A percentile compares a stretch with the other conserved stretches of the same genome.
Conservation (phyloP, 139 green algal genomes). For the Eudorina sp. region DNA sequence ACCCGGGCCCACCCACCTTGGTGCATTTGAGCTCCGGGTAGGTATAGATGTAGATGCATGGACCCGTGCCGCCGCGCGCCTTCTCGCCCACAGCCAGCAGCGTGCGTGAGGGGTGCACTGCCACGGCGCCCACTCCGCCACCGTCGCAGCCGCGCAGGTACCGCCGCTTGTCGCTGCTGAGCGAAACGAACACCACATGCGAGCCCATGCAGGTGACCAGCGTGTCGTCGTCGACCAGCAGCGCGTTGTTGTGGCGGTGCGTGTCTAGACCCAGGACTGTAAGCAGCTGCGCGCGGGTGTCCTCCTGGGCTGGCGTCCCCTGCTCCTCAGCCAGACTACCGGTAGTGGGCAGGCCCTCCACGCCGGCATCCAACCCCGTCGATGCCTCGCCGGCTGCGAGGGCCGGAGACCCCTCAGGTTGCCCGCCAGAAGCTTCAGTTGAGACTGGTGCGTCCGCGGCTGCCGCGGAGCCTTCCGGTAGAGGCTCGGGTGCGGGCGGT, state of each 20-base stretch:
- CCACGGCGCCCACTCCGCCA: conserved; percentile 76
- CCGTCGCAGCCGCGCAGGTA: conserved; percentile 70
- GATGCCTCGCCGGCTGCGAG: not conserved
- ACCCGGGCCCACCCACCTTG: conserved; percentile 24
- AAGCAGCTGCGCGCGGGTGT: conserved; percentile 20
- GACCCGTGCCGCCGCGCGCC: conserved; percentile 57
- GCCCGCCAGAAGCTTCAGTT: not conserved
- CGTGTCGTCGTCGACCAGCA: conserved; percentile 69
- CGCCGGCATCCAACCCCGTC: too few species aligned
- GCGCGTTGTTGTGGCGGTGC: conserved; percentile 75
- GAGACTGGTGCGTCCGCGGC: not conserved
- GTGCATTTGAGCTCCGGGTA: conserved; percentile 70
- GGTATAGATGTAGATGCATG: conserved; percentile 79
- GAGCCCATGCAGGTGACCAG: conserved; percentile 65
- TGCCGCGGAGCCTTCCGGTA: too few species aligned
- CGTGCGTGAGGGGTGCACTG: conserved; percentile 74
- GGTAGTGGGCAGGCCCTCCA: not conserved
- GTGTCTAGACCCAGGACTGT: conserved; percentile 12
- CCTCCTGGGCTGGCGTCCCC: not conserved
- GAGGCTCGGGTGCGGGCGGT: too few species aligned
- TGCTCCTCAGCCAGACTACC: not conserved
- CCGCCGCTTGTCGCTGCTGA: conserved; percentile 38
- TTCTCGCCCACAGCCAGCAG: conserved; percentile 84
- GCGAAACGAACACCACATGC: conserved; percentile 69
- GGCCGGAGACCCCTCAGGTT: not conserved